A percentile compares a stretch with the other conserved stretches of the same genome.
Conservation (phyloP, 345 rosid species). For the Alliaria petiolata region DNA sequence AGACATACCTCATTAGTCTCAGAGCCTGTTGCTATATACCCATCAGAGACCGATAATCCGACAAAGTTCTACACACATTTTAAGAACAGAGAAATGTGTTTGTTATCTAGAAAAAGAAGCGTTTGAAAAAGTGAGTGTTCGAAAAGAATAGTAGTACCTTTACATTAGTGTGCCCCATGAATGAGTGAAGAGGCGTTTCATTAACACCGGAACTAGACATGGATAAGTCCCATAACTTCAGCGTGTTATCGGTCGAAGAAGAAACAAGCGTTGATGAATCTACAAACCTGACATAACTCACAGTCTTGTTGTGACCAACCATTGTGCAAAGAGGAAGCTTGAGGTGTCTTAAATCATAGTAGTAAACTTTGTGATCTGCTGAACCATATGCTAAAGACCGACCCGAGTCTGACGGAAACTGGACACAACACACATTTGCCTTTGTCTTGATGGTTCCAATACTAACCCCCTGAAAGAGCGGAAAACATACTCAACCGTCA, state of each 20-base stretch:
- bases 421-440: slow-evolving; percentile 89
- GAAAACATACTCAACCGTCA: slow-evolving; percentile 39
- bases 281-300: slow-evolving; percentile 87
- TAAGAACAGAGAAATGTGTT: background rate
- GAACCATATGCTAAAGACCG: slow-evolving; percentile 90
- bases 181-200: slow-evolving; percentile 77
- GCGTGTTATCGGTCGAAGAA: slow-evolving; percentile 86
- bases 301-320: slow-evolving; percentile 81
- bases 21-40: slow-evolving; percentile 96
- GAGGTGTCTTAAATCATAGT: slow-evolving; percentile 79
- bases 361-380: slow-evolving; percentile 86
- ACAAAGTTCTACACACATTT: slow-evolving; percentile 70
- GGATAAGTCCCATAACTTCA: slow-evolving; percentile 98
- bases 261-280: slow-evolving; percentile 73
- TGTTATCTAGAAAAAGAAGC: background rate
- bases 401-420: slow-evolving; percentile 76
- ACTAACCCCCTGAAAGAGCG: slow-evolving; percentile 68
- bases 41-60: slow-evolving; percentile 87
- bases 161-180: slow-evolving; percentile 78
- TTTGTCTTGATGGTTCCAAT: slow-evolving; percentile 76
- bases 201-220: slow-evolving; percentile 58
- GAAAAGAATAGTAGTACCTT: slow-evolving; percentile 63
- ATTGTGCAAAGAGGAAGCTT: slow-evolving; percentile 79
- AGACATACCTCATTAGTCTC: slow-evolving; percentile 83
- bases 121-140: background rate